These are phyloP conservation scores for Cryptosporidium andersoni DNA, from an alignment of 169 alveolate genomes.

Conservation along the genomic window DNA sequence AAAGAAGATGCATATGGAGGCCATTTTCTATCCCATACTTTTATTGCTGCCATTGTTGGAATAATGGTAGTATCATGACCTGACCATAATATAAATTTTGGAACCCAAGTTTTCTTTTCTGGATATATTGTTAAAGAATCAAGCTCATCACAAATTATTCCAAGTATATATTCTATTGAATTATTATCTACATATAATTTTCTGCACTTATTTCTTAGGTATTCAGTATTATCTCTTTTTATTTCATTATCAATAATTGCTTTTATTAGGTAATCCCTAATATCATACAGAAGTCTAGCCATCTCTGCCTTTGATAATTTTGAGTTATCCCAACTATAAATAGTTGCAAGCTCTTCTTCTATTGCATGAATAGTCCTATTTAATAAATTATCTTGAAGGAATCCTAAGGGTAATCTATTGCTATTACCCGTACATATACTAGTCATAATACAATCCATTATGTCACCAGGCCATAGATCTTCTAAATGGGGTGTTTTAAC, in stretches of 20 bases:
- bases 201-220: constrained; percentile 2
- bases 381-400: constrained; percentile 42
- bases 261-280: constrained; percentile 38
- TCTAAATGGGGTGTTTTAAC: constrained; percentile 22
- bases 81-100: constrained; percentile 62
- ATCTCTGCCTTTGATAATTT: constrained; percentile 53
- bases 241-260: constrained; percentile 10
- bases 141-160: constrained; percentile 13
- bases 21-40: constrained; percentile 65
- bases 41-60: constrained; percentile 57
- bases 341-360: constrained; percentile 48
- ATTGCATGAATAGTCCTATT: constrained; percentile 63
- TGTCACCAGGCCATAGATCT: constrained; percentile 70
- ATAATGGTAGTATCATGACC: constrained; percentile 67
- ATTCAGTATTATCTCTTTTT: neutral
- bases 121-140: neutral
- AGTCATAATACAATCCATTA: constrained; percentile 69
- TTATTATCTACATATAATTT: neutral
- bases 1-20: constrained; percentile 70
- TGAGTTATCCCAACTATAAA: constrained; percentile 63
- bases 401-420: constrained; percentile 38
- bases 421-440: constrained; percentile 62
- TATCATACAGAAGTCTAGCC: constrained; percentile 51
- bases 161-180: neutral
- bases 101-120: neutral